Percentiles rank a stretch among this genome's conserved stretches.
Evolutionary conservation across 1,284 basidiomycete species (phyloP).

Genomic region (Naganishia sp.): DNA sequence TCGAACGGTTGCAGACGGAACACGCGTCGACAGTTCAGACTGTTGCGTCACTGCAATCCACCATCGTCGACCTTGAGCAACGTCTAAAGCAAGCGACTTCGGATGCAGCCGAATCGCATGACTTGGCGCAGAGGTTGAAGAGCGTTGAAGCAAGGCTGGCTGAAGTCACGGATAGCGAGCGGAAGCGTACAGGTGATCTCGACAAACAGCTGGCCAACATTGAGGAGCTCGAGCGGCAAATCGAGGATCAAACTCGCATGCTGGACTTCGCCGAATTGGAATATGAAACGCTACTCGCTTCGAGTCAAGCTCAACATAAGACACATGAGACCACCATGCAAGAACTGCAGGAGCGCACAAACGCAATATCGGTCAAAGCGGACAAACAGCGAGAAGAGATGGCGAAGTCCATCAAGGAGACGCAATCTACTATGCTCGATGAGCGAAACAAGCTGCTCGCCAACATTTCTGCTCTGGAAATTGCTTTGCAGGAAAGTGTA

Average conservation of each 20-base stretch:
- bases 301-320: not conserved
- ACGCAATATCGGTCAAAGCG: not conserved
- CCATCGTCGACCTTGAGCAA: slow-evolving; percentile 1
- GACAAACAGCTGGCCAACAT: slow-evolving; percentile 9
- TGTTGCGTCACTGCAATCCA: slow-evolving; percentile 3
- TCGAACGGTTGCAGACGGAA: slow-evolving; percentile 7
- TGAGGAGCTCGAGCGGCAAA: slow-evolving; percentile 1
- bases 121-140: not conserved
- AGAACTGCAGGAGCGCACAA: slow-evolving; percentile 10
- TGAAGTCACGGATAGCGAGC: not conserved
- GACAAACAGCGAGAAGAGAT: not conserved
- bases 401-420: not conserved
- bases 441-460: slow-evolving; percentile 4
- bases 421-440: not conserved
- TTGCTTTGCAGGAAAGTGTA: slow-evolving; percentile 21
- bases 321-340: not conserved
- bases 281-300: slow-evolving; percentile 18
- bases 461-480: slow-evolving; percentile 23
- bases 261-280: slow-evolving; percentile 32
- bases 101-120: not conserved
- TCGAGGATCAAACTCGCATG: slow-evolving; percentile 23
- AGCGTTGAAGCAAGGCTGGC: not conserved
- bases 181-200: not conserved
- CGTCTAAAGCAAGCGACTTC: not conserved
- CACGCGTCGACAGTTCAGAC: slow-evolving; percentile 6